Evolutionary conservation across 371 early-diverging fungal genomes (phyloP).

Genomic region (Rhizopus sp.): DNA sequence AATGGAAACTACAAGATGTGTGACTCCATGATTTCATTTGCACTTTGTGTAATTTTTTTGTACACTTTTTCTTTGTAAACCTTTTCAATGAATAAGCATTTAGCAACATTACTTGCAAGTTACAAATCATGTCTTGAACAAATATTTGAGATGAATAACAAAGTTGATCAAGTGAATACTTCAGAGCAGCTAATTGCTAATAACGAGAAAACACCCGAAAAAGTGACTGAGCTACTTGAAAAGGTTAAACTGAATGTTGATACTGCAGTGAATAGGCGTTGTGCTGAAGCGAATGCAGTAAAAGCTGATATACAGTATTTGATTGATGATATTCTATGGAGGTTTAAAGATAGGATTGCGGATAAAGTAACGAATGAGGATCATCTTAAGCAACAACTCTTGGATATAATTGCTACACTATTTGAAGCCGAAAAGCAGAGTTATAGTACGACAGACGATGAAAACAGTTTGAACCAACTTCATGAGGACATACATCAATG

Average conservation of each 20-base stretch:
- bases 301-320: slow-evolving; percentile 55
- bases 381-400: slow-evolving; percentile 11
- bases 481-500: slow-evolving; percentile 17
- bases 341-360: slow-evolving; percentile 15
- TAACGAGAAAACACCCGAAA: slow-evolving; percentile 34
- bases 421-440: slow-evolving; percentile 9
- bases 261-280: slow-evolving; percentile 28
- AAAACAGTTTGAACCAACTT: not conserved
- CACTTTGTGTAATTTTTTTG: slow-evolving; percentile 1
- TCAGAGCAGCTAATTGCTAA: slow-evolving; percentile 24
- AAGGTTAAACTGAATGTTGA: slow-evolving; percentile 32
- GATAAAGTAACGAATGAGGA: slow-evolving; percentile 5
- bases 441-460: not conserved
- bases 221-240: slow-evolving; percentile 27
- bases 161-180: slow-evolving; percentile 15
- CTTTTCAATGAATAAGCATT: slow-evolving; percentile 15
- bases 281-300: slow-evolving; percentile 27
- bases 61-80: slow-evolving; percentile 1
- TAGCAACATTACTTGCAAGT: slow-evolving; percentile 14
- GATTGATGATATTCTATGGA: slow-evolving; percentile 45
- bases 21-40: not conserved
- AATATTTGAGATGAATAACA: slow-evolving; percentile 16
- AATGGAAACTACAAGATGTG: no score
- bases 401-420: slow-evolving; percentile 9
- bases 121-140: slow-evolving; percentile 24